Evolutionary conservation across 805 yeast genomes (phyloP).

Genomic region (Blastobotrys chiropterorum): DNA sequence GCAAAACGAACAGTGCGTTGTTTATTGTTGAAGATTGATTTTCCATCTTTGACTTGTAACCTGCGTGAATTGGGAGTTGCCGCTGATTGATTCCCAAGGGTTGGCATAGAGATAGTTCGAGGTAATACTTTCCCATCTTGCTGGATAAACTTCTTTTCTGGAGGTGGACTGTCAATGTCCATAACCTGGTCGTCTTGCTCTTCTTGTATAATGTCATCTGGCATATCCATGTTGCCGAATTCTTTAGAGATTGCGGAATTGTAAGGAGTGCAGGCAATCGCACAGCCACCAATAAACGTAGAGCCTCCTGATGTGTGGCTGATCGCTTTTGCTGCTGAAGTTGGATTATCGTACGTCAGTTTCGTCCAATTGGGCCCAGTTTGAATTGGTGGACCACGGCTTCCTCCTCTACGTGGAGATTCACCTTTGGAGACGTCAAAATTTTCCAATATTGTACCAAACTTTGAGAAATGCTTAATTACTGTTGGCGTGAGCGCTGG

Average conservation of each 20-base stretch:
- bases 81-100: slow-evolving; percentile 5
- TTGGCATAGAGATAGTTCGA: slow-evolving; percentile 20
- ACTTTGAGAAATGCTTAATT: slow-evolving; percentile 66
- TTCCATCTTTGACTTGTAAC: slow-evolving; percentile 19
- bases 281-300: slow-evolving; percentile 53
- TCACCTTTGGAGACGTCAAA: slow-evolving; percentile 41
- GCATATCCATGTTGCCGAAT: slow-evolving; percentile 4
- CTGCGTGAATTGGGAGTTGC: slow-evolving; percentile 1
- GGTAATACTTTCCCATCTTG: slow-evolving; percentile 8
- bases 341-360: slow-evolving; percentile 68
- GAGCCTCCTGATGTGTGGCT: slow-evolving; percentile 44
- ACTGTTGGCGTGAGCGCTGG: slow-evolving; percentile 63
- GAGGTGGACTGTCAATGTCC: slow-evolving; percentile 5
- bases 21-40: slow-evolving; percentile 24
- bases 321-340: slow-evolving; percentile 75
- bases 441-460: slow-evolving; percentile 75
- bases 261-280: slow-evolving; percentile 67
- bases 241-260: slow-evolving; percentile 21
- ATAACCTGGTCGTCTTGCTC: slow-evolving; percentile 2
- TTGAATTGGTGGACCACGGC: slow-evolving; percentile 51
- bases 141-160: background rate
- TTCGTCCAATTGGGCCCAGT: slow-evolving; percentile 91
- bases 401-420: slow-evolving; percentile 18
- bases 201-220: slow-evolving; percentile 10
- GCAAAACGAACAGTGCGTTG: slow-evolving; percentile 8